Evolutionary conservation across 2,329 filamentous ascomycete genomes (phyloP).

Genomic region (Fusarium siculi): DNA sequence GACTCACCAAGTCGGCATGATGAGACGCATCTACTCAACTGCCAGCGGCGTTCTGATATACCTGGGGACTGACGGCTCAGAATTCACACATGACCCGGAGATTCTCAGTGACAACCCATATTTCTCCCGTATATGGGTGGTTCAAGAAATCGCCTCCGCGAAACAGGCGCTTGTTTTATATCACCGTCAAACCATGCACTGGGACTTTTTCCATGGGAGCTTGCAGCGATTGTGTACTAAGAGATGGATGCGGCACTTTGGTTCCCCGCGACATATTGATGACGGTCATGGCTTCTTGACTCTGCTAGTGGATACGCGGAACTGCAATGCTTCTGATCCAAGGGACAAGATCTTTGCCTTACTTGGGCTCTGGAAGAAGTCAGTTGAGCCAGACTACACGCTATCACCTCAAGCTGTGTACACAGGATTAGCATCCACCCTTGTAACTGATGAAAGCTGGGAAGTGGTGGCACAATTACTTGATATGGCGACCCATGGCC

Average conservation of each 20-base stretch:
- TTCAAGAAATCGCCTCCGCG: neutral
- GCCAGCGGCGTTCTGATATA: neutral
- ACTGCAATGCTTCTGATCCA: neutral
- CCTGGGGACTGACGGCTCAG: accelerated
- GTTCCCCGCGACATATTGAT: neutral
- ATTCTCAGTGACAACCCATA: neutral
- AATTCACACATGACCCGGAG: neutral
- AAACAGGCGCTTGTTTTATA: neutral
- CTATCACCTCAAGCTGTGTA: neutral
- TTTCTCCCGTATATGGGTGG: conserved; percentile 4
- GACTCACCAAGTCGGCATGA: neutral
- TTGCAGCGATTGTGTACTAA: accelerated
- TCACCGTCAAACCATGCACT: neutral
- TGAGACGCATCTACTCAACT: neutral
- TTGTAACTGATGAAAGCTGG: accelerated
- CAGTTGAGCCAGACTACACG: neutral
- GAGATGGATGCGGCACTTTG: neutral
- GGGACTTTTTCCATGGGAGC: neutral
- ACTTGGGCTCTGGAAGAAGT: neutral
- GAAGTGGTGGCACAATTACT: neutral
- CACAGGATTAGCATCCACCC: neutral
- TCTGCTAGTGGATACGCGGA: neutral
- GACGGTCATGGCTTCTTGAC: neutral
- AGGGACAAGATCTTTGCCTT: conserved; percentile 5
- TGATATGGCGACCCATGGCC: neutral